Conservation (phyloP, 2,329 filamentous ascomycete genomes). For the Penicillium verrucosum region DNA sequence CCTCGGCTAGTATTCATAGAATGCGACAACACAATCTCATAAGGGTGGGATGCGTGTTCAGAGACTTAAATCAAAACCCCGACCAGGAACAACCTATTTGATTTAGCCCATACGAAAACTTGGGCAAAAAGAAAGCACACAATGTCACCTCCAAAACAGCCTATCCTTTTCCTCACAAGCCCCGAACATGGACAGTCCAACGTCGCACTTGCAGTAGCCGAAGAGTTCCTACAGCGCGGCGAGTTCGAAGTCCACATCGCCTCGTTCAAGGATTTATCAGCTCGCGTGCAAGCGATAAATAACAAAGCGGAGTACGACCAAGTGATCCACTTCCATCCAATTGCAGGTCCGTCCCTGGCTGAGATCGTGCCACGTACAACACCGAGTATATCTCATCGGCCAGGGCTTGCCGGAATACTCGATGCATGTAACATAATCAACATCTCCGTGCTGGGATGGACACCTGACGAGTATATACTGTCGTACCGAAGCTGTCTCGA, state of each 20-base stretch:
- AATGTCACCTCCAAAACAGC: constrained; percentile 17
- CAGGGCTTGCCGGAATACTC: constrained; percentile 36
- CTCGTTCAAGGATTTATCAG: constrained; percentile 40
- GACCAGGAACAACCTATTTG: background rate
- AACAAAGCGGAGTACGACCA: constrained; percentile 12
- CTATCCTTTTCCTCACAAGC: constrained; percentile 46
- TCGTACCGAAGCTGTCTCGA: constrained; percentile 40
- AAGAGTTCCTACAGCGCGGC: constrained; percentile 39
- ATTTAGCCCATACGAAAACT: background rate
- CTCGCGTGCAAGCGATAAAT: constrained; percentile 30
- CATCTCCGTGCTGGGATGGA: constrained; percentile 36
- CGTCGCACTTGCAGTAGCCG: constrained; percentile 44
- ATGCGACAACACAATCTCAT: background rate
- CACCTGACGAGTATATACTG: constrained; percentile 40
- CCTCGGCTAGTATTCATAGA: constrained; percentile 3
- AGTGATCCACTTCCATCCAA: constrained; percentile 32
- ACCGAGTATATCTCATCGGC: constrained; percentile 28
- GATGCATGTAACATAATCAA: constrained; percentile 31
- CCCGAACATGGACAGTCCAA: constrained; percentile 49
- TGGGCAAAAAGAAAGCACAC: background rate
- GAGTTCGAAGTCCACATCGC: constrained; percentile 46
- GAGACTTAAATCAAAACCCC: background rate
- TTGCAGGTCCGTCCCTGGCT: constrained; percentile 32
- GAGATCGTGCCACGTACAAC: constrained; percentile 35
- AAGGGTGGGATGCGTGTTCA: background rate